Percentiles rank a stretch among this genome's conserved stretches.
Evolutionary conservation across 192 early-diverging fungal genomes (phyloP).

Genomic region (Chytriomyces hyalinus): DNA sequence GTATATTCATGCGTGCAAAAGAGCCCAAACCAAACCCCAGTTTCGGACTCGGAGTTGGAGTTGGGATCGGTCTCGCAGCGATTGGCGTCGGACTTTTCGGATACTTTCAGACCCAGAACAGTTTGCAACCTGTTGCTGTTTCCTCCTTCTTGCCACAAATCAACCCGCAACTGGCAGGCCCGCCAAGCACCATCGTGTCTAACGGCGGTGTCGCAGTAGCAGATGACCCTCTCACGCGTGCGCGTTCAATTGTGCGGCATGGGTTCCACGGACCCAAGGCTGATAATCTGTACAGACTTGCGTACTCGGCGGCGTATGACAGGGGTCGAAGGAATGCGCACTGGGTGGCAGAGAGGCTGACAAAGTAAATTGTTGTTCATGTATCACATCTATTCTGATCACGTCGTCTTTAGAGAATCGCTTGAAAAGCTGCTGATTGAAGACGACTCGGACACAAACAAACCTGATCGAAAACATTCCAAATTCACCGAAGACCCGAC

Average conservation of each 20-base stretch:
- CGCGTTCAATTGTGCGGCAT: conserved; percentile 10
- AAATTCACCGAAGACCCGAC: conserved; percentile 77
- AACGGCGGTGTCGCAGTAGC: too few species aligned
- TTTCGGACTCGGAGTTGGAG: too few species aligned
- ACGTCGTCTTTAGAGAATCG: not conserved
- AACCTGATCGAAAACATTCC: conserved; percentile 67
- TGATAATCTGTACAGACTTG: not conserved
- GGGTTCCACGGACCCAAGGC: conserved; percentile 20
- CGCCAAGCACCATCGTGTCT: too few species aligned
- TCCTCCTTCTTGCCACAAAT: too few species aligned
- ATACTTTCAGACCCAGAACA: too few species aligned
- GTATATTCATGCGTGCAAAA: not conserved
- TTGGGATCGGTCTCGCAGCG: too few species aligned
- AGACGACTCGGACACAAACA: not conserved
- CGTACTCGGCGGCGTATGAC: conserved; percentile 31
- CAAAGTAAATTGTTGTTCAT: not conserved
- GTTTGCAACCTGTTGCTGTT: too few species aligned
- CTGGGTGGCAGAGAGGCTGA: conserved; percentile 37
- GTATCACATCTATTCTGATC: not conserved
- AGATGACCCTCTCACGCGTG: not conserved
- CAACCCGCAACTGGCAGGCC: too few species aligned
- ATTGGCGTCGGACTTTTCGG: too few species aligned
- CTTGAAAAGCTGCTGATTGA: not conserved
- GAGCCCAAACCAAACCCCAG: not conserved
- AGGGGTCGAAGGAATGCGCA: conserved; percentile 23